Evolutionary conservation across 805 yeast genomes (phyloP).

Genomic region (Candida koratica): DNA sequence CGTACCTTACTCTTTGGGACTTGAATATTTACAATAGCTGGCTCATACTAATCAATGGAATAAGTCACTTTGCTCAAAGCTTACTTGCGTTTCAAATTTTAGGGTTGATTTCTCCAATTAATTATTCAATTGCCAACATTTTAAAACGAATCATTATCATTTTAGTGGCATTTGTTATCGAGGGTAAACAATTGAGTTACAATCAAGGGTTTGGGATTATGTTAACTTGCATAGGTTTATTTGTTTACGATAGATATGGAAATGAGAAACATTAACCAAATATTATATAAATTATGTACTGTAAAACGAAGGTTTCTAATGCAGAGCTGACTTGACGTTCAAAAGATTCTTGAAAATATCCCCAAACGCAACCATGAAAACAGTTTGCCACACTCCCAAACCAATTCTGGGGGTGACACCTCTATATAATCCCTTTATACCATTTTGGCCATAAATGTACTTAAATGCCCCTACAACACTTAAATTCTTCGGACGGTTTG

Average conservation of each 20-base stretch:
- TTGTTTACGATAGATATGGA: conserved; percentile 43
- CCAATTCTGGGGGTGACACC: conserved; percentile 98
- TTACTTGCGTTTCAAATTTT: conserved; percentile 72
- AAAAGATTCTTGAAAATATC: conserved; percentile 57
- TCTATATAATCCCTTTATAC: conserved; percentile 85
- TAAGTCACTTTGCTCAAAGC: conserved; percentile 68
- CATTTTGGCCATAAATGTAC: conserved; percentile 79
- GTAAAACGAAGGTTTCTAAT: conserved; percentile 17
- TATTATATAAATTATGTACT: background rate
- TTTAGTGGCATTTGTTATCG: conserved; percentile 61
- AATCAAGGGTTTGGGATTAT: conserved; percentile 34
- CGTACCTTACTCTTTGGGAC: conserved; percentile 26
- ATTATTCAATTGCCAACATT: conserved; percentile 76
- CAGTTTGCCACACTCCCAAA: conserved; percentile 96
- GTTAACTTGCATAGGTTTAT: conserved; percentile 38
- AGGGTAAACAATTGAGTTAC: conserved; percentile 36
- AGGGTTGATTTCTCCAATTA: conserved; percentile 69
- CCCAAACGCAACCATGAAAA: conserved; percentile 97
- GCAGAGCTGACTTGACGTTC: conserved; percentile 40
- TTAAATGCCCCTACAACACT: conserved; percentile 71
- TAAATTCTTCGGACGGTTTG: conserved; percentile 91
- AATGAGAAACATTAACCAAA: conserved; percentile 8
- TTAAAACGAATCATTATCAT: conserved; percentile 71
- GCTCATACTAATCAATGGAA: conserved; percentile 57
- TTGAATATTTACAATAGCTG: conserved; percentile 27